A percentile compares a stretch with the other conserved stretches of the same genome.
These are phyloP conservation scores for Exophiala bonariae DNA, from an alignment of 2,329 filamentous ascomycete genomes.

Conservation along the genomic window DNA sequence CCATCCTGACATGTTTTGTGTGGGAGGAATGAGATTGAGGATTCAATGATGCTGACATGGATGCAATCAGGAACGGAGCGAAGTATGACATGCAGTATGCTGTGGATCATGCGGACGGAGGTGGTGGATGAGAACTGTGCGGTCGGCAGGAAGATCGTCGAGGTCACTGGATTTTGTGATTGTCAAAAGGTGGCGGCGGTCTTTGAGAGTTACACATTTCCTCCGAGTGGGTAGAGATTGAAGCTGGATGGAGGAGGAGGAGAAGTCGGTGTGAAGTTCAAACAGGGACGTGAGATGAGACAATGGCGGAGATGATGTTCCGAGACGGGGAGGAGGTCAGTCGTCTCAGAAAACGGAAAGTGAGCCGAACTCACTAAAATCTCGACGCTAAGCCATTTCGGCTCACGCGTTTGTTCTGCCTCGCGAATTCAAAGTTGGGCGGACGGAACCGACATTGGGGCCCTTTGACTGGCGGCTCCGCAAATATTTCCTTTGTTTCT, in stretches of 20 bases:
- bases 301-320: not conserved
- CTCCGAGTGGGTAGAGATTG: too few species aligned
- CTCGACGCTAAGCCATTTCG: slow-evolving; percentile 1
- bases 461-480: not conserved
- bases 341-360: not conserved
- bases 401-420: too few species aligned
- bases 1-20: too few species aligned
- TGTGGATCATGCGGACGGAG: too few species aligned
- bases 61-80: slow-evolving; percentile 14
- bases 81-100: slow-evolving; percentile 21
- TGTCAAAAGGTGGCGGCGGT: slow-evolving; percentile 14
- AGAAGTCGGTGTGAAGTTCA: too few species aligned
- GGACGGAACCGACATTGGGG: not conserved
- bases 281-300: too few species aligned
- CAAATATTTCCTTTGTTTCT: slow-evolving; percentile 5
- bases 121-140: slow-evolving; percentile 17
- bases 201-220: slow-evolving; percentile 17
- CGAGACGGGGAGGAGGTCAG: not conserved
- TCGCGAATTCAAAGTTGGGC: not conserved
- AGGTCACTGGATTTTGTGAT: slow-evolving; percentile 19
- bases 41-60: too few species aligned
- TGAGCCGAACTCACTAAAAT: not conserved
- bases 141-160: slow-evolving; percentile 13
- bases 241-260: too few species aligned
- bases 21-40: too few species aligned